phyloP scores from a whole-genome alignment of 2,329 filamentous ascomycete genomes.

The Hymenoscyphus occultus region DNA sequence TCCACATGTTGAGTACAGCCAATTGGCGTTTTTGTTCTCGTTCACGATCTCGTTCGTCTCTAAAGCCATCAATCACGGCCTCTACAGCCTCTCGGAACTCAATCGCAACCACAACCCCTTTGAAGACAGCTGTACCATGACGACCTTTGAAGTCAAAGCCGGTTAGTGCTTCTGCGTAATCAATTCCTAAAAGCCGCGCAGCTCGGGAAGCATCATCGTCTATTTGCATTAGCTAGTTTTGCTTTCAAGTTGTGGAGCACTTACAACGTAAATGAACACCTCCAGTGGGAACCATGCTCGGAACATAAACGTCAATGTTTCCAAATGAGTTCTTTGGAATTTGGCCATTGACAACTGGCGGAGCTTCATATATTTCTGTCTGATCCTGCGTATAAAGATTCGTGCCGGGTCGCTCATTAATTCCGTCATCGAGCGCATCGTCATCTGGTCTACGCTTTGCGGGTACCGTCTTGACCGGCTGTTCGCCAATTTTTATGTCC shows the following conservation, averaged over 20 bases:
- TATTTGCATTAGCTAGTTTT: slow-evolving; percentile 35
- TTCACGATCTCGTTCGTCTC: slow-evolving; percentile 61
- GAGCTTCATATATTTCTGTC: slow-evolving; percentile 71
- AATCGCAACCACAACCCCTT: slow-evolving; percentile 71
- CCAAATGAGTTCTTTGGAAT: slow-evolving; percentile 91
- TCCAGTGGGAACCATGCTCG: slow-evolving; percentile 83
- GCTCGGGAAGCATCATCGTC: slow-evolving; percentile 63
- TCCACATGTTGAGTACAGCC: slow-evolving; percentile 65
- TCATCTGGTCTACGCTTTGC: slow-evolving; percentile 43
- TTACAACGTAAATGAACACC: slow-evolving; percentile 69
- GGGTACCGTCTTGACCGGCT: slow-evolving; percentile 73
- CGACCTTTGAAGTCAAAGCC: slow-evolving; percentile 87
- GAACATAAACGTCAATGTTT: slow-evolving; percentile 90
- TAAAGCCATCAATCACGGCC: slow-evolving; percentile 65
- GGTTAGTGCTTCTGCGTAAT: slow-evolving; percentile 85
- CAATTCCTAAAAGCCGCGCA: slow-evolving; percentile 71
- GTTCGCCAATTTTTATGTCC: slow-evolving; percentile 73
- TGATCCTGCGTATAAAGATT: slow-evolving; percentile 62
- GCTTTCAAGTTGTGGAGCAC: slow-evolving; percentile 5
- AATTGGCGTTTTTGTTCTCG: slow-evolving; percentile 62
- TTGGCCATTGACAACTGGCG: slow-evolving; percentile 69
- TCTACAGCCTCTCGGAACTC: slow-evolving; percentile 71
- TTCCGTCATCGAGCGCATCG: slow-evolving; percentile 39
- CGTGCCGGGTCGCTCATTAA: slow-evolving; percentile 48
- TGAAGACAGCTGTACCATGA: slow-evolving; percentile 78